phyloP scores from a whole-genome alignment of 345 rosid species.

The Kernera saxatilis region DNA sequence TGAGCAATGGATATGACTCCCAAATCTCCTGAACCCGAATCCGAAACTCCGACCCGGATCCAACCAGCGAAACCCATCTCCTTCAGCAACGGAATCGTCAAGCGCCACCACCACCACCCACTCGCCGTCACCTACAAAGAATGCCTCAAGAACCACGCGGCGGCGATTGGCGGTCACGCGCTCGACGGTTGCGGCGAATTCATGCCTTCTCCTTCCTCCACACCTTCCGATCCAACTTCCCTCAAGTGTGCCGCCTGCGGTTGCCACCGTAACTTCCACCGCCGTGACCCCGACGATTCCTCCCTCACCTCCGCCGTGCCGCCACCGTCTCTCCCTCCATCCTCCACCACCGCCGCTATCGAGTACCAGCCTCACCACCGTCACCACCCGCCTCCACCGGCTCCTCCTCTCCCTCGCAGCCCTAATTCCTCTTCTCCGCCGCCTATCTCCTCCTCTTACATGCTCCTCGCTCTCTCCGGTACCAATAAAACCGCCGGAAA shows the following conservation, averaged over 20 bases:
- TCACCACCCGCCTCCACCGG: constrained; percentile 54
- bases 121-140: constrained; percentile 45
- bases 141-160: constrained; percentile 82
- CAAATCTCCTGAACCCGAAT: constrained; percentile 56
- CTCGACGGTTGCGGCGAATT: constrained; percentile 86
- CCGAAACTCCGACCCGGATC: constrained; percentile 61
- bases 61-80: constrained; percentile 50
- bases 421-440: constrained; percentile 75
- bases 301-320: not conserved
- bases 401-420: constrained; percentile 34
- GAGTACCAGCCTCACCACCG: constrained; percentile 66
- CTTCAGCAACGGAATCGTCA: constrained; percentile 66
- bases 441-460: constrained; percentile 66
- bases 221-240: constrained; percentile 54
- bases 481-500: constrained; percentile 16
- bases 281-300: constrained; percentile 48
- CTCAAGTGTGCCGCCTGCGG: constrained; percentile 82
- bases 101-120: constrained; percentile 46
- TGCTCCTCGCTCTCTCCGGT: constrained; percentile 71
- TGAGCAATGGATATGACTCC: constrained; percentile 36
- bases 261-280: constrained; percentile 86
- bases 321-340: constrained; percentile 2
- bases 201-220: constrained; percentile 57
- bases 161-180: constrained; percentile 64
- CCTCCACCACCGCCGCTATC: constrained; percentile 32